phyloP scores from a whole-genome alignment of 768 basidiomycete genomes.

The Lyophyllum decastes region DNA sequence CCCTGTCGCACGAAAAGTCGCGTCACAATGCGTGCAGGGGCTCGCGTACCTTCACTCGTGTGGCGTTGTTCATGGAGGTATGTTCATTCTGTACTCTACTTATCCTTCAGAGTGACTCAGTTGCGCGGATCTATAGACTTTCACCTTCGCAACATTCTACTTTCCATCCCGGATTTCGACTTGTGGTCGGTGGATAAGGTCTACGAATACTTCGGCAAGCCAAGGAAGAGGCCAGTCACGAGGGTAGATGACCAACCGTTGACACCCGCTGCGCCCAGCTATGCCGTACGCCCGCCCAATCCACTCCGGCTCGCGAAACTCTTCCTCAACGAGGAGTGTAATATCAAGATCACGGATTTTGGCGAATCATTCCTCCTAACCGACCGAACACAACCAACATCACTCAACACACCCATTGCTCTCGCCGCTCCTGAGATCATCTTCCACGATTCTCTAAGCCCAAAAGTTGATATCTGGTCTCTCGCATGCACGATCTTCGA shows the following conservation, averaged over 20 bases:
- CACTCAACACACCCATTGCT: constrained; percentile 2
- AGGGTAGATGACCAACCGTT: constrained; percentile 1
- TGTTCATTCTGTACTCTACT: constrained; percentile 40
- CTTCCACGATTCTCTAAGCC: not conserved
- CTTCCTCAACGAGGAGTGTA: constrained; percentile 3
- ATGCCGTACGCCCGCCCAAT: constrained; percentile 1
- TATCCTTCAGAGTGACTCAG: no score
- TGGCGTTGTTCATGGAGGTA: constrained; percentile 69
- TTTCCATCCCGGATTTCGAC: not conserved
- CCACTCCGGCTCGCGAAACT: constrained; percentile 1
- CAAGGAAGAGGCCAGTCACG: not conserved
- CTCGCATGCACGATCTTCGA: constrained; percentile 5
- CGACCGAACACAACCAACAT: not conserved
- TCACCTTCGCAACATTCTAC: not conserved
- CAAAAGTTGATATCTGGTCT: constrained; percentile 3
- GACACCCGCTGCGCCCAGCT: not conserved
- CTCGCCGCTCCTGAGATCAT: constrained; percentile 7
- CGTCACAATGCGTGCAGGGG: constrained; percentile 54
- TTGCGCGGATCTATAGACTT: not conserved
- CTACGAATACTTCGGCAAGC: constrained; percentile 4
- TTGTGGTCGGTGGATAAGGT: constrained; percentile 8
- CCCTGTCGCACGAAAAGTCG: constrained; percentile 51
- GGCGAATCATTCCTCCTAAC: constrained; percentile 8
- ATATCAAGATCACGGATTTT: constrained; percentile 9
- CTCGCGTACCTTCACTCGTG: constrained; percentile 60